Conservation (phyloP, 306 rosid species). For the Prosopis cineraria region DNA sequence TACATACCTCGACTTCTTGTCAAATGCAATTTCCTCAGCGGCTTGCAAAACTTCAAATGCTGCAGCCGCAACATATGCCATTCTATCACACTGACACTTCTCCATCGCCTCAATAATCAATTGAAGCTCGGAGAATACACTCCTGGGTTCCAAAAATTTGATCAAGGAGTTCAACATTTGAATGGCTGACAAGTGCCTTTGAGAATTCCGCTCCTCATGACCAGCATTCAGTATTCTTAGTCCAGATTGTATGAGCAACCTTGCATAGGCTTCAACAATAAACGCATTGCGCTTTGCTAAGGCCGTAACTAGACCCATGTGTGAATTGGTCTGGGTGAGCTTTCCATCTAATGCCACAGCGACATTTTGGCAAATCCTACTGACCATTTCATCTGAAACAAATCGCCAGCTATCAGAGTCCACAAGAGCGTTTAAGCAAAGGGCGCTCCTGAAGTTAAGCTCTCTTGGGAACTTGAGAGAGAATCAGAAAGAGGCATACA, state of each 20-base stretch:
- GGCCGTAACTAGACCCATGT: slow-evolving; percentile 80
- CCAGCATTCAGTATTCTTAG: slow-evolving; percentile 58
- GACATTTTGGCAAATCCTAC: slow-evolving; percentile 82
- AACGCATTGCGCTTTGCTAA: slow-evolving; percentile 78
- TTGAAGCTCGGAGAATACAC: slow-evolving; percentile 73
- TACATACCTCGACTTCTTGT: slow-evolving; percentile 48
- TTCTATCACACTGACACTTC: slow-evolving; percentile 72
- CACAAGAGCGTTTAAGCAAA: slow-evolving; percentile 82
- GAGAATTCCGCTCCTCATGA: slow-evolving; percentile 69
- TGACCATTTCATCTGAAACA: slow-evolving; percentile 82
- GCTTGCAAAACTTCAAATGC: slow-evolving; percentile 90
- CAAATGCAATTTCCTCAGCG: slow-evolving; percentile 57
- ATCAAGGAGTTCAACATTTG: slow-evolving; percentile 85
- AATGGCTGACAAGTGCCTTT: slow-evolving; percentile 70
- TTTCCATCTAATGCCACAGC: slow-evolving; percentile 79
- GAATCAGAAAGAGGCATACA: slow-evolving; percentile 79
- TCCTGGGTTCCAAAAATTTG: slow-evolving; percentile 75
- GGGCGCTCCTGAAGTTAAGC: slow-evolving; percentile 80
- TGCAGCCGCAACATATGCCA: slow-evolving; percentile 80
- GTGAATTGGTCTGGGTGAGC: slow-evolving; percentile 72
- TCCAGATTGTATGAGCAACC: slow-evolving; percentile 72
- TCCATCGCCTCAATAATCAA: slow-evolving; percentile 78
- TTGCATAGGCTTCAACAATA: slow-evolving; percentile 87
- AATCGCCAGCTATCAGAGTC: slow-evolving; percentile 94
- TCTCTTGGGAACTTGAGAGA: slow-evolving; percentile 72